phyloP scores from a whole-genome alignment of 2,329 filamentous ascomycete genomes.

The Fusarium sp. region DNA sequence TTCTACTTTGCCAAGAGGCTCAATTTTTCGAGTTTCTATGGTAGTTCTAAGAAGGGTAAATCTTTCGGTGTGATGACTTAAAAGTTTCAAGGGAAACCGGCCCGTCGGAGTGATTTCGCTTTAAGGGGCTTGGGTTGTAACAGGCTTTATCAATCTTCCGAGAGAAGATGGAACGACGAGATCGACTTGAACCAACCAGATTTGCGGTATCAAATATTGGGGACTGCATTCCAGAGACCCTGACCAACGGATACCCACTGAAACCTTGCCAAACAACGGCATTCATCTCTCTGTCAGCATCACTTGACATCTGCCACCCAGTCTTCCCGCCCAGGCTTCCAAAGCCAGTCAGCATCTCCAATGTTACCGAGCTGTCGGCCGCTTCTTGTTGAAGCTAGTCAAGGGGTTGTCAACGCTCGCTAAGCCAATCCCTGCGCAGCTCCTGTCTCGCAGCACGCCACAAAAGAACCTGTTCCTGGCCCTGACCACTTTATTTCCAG shows the following conservation, averaged over 20 bases:
- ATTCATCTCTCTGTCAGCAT: not conserved
- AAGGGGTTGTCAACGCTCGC: slow-evolving; percentile 18
- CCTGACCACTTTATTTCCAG: slow-evolving; percentile 1
- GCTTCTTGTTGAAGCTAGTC: slow-evolving; percentile 25
- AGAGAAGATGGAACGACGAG: not conserved
- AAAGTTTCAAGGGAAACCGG: not conserved
- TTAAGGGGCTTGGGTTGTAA: not conserved
- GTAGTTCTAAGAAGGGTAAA: not conserved
- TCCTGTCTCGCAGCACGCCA: slow-evolving; percentile 13
- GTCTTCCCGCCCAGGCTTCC: not conserved
- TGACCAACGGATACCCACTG: not conserved
- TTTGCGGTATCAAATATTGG: not conserved
- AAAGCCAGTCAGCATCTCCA: slow-evolving; percentile 8
- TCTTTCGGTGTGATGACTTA: not conserved
- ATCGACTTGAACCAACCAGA: not conserved
- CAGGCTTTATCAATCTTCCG: not conserved
- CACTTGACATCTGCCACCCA: not conserved
- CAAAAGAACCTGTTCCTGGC: slow-evolving; percentile 25
- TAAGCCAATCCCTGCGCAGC: not conserved
- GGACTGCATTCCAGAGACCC: not conserved
- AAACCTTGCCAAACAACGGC: not conserved
- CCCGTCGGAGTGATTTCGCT: not conserved
- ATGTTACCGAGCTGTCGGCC: slow-evolving; percentile 6
- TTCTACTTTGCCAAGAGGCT: too few relatives aligned
- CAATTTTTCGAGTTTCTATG: too few relatives aligned